A percentile compares a stretch with the other conserved stretches of the same genome.
Evolutionary conservation across 176 grass and related monocot species (phyloP).

Genomic region (Lolium multiflorum): DNA sequence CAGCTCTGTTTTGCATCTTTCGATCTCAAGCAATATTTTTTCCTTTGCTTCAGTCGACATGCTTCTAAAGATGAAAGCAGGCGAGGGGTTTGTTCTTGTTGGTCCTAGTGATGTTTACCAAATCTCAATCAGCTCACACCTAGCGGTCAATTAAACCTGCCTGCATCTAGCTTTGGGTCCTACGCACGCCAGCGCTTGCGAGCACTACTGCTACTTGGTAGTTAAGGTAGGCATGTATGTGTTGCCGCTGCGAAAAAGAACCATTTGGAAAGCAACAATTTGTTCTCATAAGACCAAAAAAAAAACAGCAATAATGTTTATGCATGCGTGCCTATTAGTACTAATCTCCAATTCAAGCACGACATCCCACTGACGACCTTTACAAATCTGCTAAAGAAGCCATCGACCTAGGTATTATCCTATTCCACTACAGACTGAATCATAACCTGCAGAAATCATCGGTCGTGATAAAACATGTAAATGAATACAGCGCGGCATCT

Average conservation of each 20-base stretch:
- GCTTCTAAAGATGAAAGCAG: slow-evolving; percentile 29
- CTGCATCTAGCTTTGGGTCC: slow-evolving; percentile 57
- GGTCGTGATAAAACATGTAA: not conserved
- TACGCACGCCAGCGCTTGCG: slow-evolving; percentile 51
- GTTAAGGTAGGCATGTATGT: slow-evolving; percentile 44
- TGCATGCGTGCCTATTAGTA: slow-evolving; percentile 35
- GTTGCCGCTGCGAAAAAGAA: slow-evolving; percentile 12
- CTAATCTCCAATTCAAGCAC: slow-evolving; percentile 45
- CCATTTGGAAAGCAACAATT: slow-evolving; percentile 46
- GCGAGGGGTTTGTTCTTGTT: slow-evolving; percentile 21
- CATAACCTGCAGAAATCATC: slow-evolving; percentile 26
- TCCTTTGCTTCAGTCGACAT: slow-evolving; percentile 56
- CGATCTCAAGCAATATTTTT: slow-evolving; percentile 31
- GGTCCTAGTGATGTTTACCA: slow-evolving; percentile 45
- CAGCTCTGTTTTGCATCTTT: slow-evolving; percentile 52
- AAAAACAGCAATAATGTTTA: slow-evolving; percentile 31
- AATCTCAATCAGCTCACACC: slow-evolving; percentile 47
- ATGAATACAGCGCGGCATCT: not conserved
- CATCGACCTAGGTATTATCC: slow-evolving; percentile 20
- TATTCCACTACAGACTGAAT: not conserved
- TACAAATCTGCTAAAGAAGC: not conserved
- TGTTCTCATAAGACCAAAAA: not conserved
- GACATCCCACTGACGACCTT: slow-evolving; percentile 42
- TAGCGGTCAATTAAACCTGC: slow-evolving; percentile 47
- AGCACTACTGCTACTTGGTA: slow-evolving; percentile 36